phyloP scores from a whole-genome alignment of 768 basidiomycete genomes.

The Amanita thiersii region DNA sequence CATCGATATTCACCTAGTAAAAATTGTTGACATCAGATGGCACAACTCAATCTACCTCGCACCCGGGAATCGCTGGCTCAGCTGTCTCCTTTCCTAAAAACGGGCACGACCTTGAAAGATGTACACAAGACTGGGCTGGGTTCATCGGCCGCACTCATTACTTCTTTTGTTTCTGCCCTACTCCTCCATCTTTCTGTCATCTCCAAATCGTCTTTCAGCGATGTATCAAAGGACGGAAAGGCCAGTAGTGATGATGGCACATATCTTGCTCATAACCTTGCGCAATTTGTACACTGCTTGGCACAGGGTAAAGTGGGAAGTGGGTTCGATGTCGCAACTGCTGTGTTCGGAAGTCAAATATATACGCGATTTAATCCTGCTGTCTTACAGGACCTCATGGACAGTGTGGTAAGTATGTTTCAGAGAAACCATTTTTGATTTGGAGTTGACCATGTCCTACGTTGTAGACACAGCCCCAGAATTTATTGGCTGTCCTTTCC shows the following conservation, averaged over 20 bases:
- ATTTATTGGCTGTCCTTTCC: constrained; percentile 46
- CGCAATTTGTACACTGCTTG: constrained; percentile 91
- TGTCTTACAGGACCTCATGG: constrained; percentile 62
- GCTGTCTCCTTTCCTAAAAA: constrained; percentile 71
- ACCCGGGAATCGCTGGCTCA: constrained; percentile 54
- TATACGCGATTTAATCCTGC: constrained; percentile 82
- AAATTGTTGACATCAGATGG: constrained; percentile 47
- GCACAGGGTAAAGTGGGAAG: constrained; percentile 98
- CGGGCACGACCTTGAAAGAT: constrained; percentile 58
- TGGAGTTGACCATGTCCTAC: constrained; percentile 2
- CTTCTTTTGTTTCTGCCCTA: constrained; percentile 83
- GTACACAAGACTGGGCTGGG: constrained; percentile 99
- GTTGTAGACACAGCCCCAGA: constrained; percentile 17
- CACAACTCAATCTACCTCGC: constrained; percentile 49
- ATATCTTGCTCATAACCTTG: constrained; percentile 78
- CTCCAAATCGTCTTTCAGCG: constrained; percentile 35
- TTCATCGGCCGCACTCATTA: constrained; percentile 94
- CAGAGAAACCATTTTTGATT: neutral
- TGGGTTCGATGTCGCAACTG: constrained; percentile 93
- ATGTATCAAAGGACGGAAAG: neutral
- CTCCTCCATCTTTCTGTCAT: constrained; percentile 70
- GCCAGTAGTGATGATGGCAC: constrained; percentile 26
- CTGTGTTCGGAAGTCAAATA: constrained; percentile 89
- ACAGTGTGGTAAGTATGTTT: constrained; percentile 32
- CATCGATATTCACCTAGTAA: constrained; percentile 6